Percentiles rank a stretch among this genome's conserved stretches.
These are phyloP conservation scores for Pelargonium hybrid DNA, from an alignment of 441 rosid species.

Conservation along the genomic window DNA sequence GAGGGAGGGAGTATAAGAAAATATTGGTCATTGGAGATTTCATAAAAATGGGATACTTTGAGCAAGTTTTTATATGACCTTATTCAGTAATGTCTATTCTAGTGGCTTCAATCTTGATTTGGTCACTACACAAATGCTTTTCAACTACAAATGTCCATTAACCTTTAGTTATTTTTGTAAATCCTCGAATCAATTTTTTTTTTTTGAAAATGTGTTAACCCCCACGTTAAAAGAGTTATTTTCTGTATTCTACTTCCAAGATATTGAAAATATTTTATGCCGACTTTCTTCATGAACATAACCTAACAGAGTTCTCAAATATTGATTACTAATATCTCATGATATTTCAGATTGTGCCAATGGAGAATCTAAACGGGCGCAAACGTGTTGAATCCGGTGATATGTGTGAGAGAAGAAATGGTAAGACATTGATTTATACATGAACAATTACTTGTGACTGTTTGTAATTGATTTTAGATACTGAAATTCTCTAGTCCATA, in stretches of 20 bases:
- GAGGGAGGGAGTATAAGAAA: no score
- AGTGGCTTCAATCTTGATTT: neutral
- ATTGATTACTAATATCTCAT: neutral
- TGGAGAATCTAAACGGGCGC: conserved; percentile 24
- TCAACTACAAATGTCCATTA: neutral
- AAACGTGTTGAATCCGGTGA: conserved; percentile 24
- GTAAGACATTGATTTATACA: conserved; percentile 5
- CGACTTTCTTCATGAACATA: neutral
- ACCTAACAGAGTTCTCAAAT: no score
- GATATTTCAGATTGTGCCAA: conserved; percentile 20
- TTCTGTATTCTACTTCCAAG: neutral
- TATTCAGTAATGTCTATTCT: neutral
- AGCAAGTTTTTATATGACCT: no score
- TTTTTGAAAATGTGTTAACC: neutral
- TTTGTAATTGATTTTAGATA: conserved; percentile 2
- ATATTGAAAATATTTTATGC: neutral
- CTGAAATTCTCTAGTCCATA: conserved; percentile 11
- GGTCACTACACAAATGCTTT: neutral
- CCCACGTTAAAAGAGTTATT: neutral
- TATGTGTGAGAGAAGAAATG: conserved; percentile 24
- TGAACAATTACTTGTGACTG: conserved; percentile 9
- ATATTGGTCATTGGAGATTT: no score
- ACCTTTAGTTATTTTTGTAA: neutral
- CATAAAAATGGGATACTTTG: no score
- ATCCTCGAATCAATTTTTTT: neutral